Evolutionary conservation across 257 asterid species (phyloP).

Genomic region (Solanum pinnatisectum): DNA sequence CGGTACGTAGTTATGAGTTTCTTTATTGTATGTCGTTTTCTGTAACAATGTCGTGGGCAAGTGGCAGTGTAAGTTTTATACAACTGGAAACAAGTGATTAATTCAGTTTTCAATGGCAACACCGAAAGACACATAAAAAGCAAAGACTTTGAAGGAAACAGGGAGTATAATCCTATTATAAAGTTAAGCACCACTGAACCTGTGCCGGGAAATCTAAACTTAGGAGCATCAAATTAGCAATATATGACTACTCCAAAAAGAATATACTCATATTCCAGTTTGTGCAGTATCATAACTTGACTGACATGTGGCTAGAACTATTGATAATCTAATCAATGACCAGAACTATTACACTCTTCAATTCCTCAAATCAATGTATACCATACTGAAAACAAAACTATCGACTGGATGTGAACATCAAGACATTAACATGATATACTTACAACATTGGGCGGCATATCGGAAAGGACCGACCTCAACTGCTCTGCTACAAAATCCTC

Average conservation of each 20-base stretch:
- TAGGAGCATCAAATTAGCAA: not conserved
- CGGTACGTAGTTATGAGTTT: not conserved
- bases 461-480: conserved; percentile 70
- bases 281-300: not conserved
- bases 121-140: not conserved
- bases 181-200: not conserved
- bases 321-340: not conserved
- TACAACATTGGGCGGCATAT: conserved; percentile 92
- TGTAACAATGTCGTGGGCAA: not conserved
- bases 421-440: conserved; percentile 19
- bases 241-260: not conserved
- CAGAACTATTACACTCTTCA: not conserved
- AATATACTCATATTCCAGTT: not conserved
- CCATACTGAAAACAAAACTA: not conserved
- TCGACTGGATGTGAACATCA: not conserved
- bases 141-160: not conserved
- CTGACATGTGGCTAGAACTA: not conserved
- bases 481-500: conserved; percentile 73
- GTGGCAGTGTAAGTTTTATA: not conserved
- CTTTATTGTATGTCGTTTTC: not conserved
- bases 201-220: not conserved
- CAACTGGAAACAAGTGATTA: not conserved
- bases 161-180: not conserved
- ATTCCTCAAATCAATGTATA: not conserved
- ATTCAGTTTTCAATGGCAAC: not conserved